These are phyloP conservation scores for Pseudogymnoascus sp. DNA, from an alignment of 2,329 filamentous ascomycete species.

Conservation along the genomic window DNA sequence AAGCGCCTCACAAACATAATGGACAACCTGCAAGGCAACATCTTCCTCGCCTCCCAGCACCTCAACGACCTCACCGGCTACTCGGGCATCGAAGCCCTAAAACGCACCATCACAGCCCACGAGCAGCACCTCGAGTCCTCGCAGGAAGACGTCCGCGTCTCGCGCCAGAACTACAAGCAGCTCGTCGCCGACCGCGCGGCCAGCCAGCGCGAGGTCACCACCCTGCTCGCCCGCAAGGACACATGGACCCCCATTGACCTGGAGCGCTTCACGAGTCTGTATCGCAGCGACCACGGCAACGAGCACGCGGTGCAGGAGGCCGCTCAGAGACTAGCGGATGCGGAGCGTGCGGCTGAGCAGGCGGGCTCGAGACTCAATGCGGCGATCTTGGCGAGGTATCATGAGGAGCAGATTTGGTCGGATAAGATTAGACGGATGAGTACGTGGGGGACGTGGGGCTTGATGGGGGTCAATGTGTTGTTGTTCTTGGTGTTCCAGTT, in stretches of 20 bases:
- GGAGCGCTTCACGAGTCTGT: slow-evolving; percentile 88
- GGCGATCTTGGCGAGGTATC: slow-evolving; percentile 82
- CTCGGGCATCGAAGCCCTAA: slow-evolving; percentile 79
- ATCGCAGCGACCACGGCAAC: slow-evolving; percentile 86
- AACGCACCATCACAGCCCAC: slow-evolving; percentile 64
- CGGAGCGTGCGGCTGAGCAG: slow-evolving; percentile 74
- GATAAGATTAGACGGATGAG: slow-evolving; percentile 94
- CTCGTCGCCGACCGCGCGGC: slow-evolving; percentile 76
- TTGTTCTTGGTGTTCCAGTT: slow-evolving; percentile 81
- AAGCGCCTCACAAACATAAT: slow-evolving; percentile 61
- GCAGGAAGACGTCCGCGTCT: slow-evolving; percentile 58
- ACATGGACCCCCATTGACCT: slow-evolving; percentile 81
- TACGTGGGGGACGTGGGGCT: slow-evolving; percentile 96
- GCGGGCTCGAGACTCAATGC: slow-evolving; percentile 68
- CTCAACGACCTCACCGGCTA: slow-evolving; percentile 95
- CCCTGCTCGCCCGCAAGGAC: slow-evolving; percentile 86
- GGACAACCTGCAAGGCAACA: slow-evolving; percentile 80
- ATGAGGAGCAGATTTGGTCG: slow-evolving; percentile 99
- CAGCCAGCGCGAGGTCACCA: slow-evolving; percentile 92
- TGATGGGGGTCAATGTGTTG: slow-evolving; percentile 95
- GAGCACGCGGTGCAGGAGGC: slow-evolving; percentile 73
- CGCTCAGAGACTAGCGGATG: slow-evolving; percentile 62
- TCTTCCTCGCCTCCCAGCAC: slow-evolving; percentile 76
- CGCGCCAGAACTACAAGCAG: slow-evolving; percentile 71
- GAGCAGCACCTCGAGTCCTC: slow-evolving; percentile 52